These are phyloP conservation scores for Boletus semigastroideus DNA, from an alignment of 1,284 basidiomycete species.

Conservation along the genomic window DNA sequence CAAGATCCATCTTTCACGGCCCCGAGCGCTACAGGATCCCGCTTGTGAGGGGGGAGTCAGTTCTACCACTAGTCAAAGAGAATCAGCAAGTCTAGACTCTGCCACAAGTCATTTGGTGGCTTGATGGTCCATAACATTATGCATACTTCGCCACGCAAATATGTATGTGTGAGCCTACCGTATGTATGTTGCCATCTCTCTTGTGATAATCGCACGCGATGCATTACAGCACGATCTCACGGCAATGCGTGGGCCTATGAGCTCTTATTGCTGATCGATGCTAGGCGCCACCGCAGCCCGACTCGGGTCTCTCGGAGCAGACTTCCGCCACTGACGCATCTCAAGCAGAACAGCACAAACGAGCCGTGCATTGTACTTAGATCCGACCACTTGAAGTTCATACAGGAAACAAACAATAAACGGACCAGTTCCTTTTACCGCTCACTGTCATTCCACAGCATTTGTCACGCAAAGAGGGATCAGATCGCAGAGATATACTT, in stretches of 20 bases:
- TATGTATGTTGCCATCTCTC: not conserved
- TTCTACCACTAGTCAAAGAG: not conserved
- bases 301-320: not conserved
- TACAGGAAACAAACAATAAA: not conserved
- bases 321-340: slow-evolving; percentile 5
- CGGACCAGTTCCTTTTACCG: not conserved
- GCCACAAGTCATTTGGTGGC: slow-evolving; percentile 30
- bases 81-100: slow-evolving; percentile 9
- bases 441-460: slow-evolving; percentile 4
- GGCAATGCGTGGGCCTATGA: slow-evolving; percentile 8
- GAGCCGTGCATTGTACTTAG: not conserved
- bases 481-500: slow-evolving; percentile 4
- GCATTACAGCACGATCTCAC: slow-evolving; percentile 11
- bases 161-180: not conserved
- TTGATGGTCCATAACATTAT: slow-evolving; percentile 20
- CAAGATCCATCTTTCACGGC: slow-evolving; percentile 14
- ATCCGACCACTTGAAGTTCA: not conserved
- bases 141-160: slow-evolving; percentile 5
- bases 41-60: not conserved
- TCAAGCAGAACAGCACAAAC: not conserved
- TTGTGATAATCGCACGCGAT: not conserved
- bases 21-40: slow-evolving; percentile 14
- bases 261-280: slow-evolving; percentile 13
- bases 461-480: slow-evolving; percentile 1
- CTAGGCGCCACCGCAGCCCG: slow-evolving; percentile 27